Percentiles rank a stretch among this genome's conserved stretches.
phyloP scores from a whole-genome alignment of 2,329 filamentous ascomycete genomes.

The Eutypa lata region DNA sequence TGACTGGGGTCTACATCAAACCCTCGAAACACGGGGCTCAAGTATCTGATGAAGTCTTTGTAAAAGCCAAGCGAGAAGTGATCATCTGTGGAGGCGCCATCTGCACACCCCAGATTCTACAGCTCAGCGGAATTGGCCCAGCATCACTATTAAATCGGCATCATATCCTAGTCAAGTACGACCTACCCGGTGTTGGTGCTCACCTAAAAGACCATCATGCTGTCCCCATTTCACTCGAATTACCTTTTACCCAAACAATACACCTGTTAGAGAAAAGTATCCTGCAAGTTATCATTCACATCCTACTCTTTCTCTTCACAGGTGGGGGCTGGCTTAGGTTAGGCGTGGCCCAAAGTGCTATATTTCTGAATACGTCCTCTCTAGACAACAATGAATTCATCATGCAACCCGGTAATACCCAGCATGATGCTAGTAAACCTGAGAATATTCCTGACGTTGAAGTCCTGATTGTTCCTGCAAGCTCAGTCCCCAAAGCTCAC shows the following conservation, averaged over 20 bases:
- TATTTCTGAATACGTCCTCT: not conserved
- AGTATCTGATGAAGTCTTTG: constrained; percentile 14
- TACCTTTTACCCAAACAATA: constrained; percentile 3
- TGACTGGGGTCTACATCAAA: constrained; percentile 21
- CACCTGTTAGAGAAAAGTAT: constrained; percentile 3
- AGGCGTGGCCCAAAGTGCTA: not conserved
- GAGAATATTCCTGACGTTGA: constrained; percentile 31
- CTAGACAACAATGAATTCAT: not conserved
- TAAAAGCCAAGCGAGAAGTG: constrained; percentile 26
- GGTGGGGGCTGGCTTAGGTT: not conserved
- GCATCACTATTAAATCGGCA: not conserved
- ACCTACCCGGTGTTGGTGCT: constrained; percentile 23
- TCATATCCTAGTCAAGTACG: constrained; percentile 7
- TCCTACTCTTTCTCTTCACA: not conserved
- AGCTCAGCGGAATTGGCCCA: constrained; percentile 31
- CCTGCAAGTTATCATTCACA: not conserved
- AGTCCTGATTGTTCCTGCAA: constrained; percentile 37
- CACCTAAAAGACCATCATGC: constrained; percentile 20
- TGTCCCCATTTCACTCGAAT: constrained; percentile 7
- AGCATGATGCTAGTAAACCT: constrained; percentile 4
- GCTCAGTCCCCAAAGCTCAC: constrained; percentile 23
- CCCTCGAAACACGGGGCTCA: not conserved
- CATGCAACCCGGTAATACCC: constrained; percentile 1
- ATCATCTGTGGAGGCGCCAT: constrained; percentile 28
- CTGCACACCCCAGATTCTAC: constrained; percentile 29